phyloP scores from a whole-genome alignment of 768 basidiomycete genomes.

The Rhodosporidiobolus sp. region DNA sequence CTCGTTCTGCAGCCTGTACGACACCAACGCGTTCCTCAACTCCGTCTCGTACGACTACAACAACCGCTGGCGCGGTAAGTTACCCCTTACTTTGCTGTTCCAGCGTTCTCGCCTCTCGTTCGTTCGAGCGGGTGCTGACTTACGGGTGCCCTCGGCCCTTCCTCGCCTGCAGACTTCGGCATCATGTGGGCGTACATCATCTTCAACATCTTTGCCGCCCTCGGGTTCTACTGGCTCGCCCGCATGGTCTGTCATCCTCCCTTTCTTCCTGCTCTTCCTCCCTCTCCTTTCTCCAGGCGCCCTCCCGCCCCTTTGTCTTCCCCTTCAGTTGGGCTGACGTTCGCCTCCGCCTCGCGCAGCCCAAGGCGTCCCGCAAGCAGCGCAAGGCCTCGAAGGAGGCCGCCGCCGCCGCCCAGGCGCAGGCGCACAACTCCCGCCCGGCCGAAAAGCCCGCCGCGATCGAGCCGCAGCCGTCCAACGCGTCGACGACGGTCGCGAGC shows the following conservation, averaged over 20 bases:
- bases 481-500: too few species aligned
- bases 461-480: too few species aligned
- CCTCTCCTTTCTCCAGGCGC: neutral
- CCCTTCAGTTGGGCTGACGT: too few species aligned
- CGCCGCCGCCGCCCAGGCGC: too few species aligned
- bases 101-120: neutral
- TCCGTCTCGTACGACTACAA: constrained; percentile 29
- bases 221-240: constrained; percentile 26
- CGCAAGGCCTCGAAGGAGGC: neutral
- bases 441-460: too few species aligned
- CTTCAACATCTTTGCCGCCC: constrained; percentile 33
- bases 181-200: constrained; percentile 16
- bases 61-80: constrained; percentile 24
- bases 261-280: neutral
- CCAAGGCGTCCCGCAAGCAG: constrained; percentile 1
- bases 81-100: too few species aligned
- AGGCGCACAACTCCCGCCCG: too few species aligned
- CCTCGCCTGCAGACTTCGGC: constrained; percentile 37
- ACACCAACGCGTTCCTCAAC: constrained; percentile 21
- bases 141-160: too few species aligned
- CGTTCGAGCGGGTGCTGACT: too few species aligned
- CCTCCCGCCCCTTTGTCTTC: too few species aligned
- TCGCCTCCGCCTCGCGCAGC: neutral
- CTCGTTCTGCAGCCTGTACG: constrained; percentile 45
- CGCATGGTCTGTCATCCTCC: neutral